phyloP scores from a whole-genome alignment of 2,329 filamentous ascomycete genomes.

The Penicillium griseofulvum region DNA sequence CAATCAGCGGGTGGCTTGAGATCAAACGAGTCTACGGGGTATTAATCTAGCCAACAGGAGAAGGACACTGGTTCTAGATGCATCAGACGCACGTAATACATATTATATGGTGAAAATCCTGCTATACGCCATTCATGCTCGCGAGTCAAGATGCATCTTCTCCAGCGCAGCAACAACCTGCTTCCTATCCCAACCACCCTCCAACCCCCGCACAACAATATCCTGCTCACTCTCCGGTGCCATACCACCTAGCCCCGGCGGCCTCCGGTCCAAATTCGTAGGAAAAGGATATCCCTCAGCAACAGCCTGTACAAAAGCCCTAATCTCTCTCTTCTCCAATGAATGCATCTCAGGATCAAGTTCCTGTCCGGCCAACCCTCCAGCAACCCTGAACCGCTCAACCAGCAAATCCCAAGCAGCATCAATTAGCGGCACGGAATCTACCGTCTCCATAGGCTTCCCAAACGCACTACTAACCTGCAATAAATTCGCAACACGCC shows the following conservation, averaged over 20 bases:
- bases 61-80: neutral
- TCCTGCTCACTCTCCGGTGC: slow-evolving; percentile 60
- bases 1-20: neutral
- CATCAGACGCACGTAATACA: neutral
- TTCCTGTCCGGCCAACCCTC: slow-evolving; percentile 18
- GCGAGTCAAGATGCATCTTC: slow-evolving; percentile 38
- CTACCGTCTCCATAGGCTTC: slow-evolving; percentile 62
- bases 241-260: slow-evolving; percentile 58
- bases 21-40: neutral
- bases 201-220: slow-evolving; percentile 47
- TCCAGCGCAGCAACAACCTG: slow-evolving; percentile 44
- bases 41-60: neutral
- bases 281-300: slow-evolving; percentile 62
- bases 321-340: slow-evolving; percentile 39
- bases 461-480: slow-evolving; percentile 63
- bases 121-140: slow-evolving; percentile 7
- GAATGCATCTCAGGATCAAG: slow-evolving; percentile 11
- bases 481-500: slow-evolving; percentile 60
- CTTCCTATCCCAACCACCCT: slow-evolving; percentile 41
- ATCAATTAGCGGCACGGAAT: slow-evolving; percentile 52
- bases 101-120: neutral
- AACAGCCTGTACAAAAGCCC: slow-evolving; percentile 51
- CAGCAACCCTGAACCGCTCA: slow-evolving; percentile 45
- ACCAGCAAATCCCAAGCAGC: slow-evolving; percentile 55
- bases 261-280: slow-evolving; percentile 58